phyloP scores from a whole-genome alignment of 1,139 yeast genomes.

The Kodamaea sp. region DNA sequence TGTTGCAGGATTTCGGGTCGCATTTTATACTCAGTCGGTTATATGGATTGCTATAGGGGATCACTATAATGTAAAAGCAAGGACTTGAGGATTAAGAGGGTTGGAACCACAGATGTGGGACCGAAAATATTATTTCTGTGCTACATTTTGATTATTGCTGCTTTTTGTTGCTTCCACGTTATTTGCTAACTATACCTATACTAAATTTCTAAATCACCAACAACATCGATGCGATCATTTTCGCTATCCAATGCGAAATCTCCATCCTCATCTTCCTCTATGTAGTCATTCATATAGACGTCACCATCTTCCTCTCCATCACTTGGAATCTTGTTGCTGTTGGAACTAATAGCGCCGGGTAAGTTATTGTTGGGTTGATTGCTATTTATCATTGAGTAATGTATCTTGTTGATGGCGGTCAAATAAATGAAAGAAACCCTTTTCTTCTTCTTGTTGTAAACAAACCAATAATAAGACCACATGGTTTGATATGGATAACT shows the following conservation, averaged over 20 bases:
- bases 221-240: slow-evolving; percentile 31
- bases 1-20: no score
- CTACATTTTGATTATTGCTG: neutral
- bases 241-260: slow-evolving; percentile 34
- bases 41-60: no score
- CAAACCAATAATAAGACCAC: slow-evolving; percentile 94
- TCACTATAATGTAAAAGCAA: no score
- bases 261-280: no score
- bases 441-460: slow-evolving; percentile 86
- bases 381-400: slow-evolving; percentile 36
- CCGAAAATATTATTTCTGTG: no score
- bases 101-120: no score
- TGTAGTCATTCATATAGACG: slow-evolving; percentile 22
- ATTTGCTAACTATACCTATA: neutral
- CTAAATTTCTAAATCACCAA: slow-evolving; percentile 40
- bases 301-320: slow-evolving; percentile 24
- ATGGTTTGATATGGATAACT: slow-evolving; percentile 70
- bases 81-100: no score
- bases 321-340: slow-evolving; percentile 18
- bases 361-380: slow-evolving; percentile 9
- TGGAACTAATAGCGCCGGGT: slow-evolving; percentile 17
- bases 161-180: no score
- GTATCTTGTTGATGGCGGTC: slow-evolving; percentile 45
- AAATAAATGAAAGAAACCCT: slow-evolving; percentile 82
- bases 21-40: no score